phyloP scores from a whole-genome alignment of 2,329 filamentous ascomycete species.

The Botrytis squamosa region DNA sequence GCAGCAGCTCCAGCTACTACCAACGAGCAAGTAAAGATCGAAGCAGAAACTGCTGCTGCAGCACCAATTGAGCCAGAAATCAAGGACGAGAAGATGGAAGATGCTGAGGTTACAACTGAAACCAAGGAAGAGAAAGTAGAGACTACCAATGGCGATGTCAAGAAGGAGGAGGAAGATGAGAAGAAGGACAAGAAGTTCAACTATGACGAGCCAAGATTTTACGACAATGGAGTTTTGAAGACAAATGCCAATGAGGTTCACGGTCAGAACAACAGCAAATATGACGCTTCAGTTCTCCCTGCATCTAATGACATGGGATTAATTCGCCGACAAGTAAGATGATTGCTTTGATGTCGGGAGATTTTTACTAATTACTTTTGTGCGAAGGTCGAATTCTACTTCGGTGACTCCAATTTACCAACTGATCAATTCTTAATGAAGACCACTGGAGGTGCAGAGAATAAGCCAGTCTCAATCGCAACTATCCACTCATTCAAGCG shows the following conservation, averaged over 20 bases:
- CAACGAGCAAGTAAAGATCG: conserved; percentile 27
- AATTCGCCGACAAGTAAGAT: conserved; percentile 63
- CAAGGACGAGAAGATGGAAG: conserved; percentile 24
- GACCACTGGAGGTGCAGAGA: conserved; percentile 72
- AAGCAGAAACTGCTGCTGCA: conserved; percentile 24
- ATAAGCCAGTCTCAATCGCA: conserved; percentile 77
- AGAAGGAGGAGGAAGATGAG: conserved; percentile 21
- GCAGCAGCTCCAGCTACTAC: conserved; percentile 29
- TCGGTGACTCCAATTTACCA: conserved; percentile 85
- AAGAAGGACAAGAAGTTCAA: conserved; percentile 19
- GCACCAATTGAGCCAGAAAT: conserved; percentile 25
- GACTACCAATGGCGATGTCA: conserved; percentile 16
- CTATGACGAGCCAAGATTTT: conserved; percentile 21
- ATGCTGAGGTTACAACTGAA: conserved; percentile 17
- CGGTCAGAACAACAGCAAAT: conserved; percentile 49
- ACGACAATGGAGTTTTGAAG: conserved; percentile 33
- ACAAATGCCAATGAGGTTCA: conserved; percentile 33
- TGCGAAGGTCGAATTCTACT: conserved; percentile 87
- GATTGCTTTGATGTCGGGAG: neutral
- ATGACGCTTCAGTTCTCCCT: conserved; percentile 53
- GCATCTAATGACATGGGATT: conserved; percentile 61
- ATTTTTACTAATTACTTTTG: conserved; percentile 21
- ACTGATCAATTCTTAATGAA: conserved; percentile 85
- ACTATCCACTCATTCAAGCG: conserved; percentile 86
- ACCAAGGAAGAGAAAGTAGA: conserved; percentile 24